Percentiles rank a stretch among this genome's conserved stretches.
Conservation (phyloP, 345 rosid genomes). For the Arabis alpina region DNA sequence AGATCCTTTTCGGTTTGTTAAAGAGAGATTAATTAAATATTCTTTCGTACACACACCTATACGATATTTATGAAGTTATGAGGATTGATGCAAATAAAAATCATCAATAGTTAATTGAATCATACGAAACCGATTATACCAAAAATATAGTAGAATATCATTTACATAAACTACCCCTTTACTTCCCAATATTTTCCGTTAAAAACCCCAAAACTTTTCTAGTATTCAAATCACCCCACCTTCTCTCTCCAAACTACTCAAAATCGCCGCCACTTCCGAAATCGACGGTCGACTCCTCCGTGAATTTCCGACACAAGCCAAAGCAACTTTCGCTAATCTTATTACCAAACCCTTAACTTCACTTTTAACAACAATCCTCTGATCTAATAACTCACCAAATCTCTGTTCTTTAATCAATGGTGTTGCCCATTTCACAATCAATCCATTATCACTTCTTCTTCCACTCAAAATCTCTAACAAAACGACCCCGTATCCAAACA, state of each 20-base stretch:
- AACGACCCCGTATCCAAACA: slow-evolving; percentile 82
- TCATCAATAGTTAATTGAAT: not conserved
- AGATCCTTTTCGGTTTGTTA: not conserved
- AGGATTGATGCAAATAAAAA: not conserved
- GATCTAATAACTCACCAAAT: slow-evolving; percentile 65
- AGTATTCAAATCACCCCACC: not conserved
- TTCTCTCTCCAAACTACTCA: slow-evolving; percentile 61
- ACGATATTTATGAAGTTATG: not conserved
- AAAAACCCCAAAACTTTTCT: slow-evolving; percentile 13
- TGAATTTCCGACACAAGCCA: slow-evolving; percentile 78
- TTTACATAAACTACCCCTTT: not conserved
- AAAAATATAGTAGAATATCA: slow-evolving; percentile 11
- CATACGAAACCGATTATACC: slow-evolving; percentile 15
- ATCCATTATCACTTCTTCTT: slow-evolving; percentile 66
- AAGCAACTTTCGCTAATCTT: slow-evolving; percentile 79
- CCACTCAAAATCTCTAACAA: slow-evolving; percentile 81
- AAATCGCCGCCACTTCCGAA: slow-evolving; percentile 63
- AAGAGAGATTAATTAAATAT: not conserved
- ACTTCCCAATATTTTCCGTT: not conserved
- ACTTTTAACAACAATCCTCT: slow-evolving; percentile 53
- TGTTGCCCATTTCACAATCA: slow-evolving; percentile 74
- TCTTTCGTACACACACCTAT: slow-evolving; percentile 24
- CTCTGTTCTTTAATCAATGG: slow-evolving; percentile 72
- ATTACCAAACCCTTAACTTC: slow-evolving; percentile 53
- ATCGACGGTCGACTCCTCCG: slow-evolving; percentile 71